phyloP scores from a whole-genome alignment of 306 rosid species.

The Prinsepia uniflora region DNA sequence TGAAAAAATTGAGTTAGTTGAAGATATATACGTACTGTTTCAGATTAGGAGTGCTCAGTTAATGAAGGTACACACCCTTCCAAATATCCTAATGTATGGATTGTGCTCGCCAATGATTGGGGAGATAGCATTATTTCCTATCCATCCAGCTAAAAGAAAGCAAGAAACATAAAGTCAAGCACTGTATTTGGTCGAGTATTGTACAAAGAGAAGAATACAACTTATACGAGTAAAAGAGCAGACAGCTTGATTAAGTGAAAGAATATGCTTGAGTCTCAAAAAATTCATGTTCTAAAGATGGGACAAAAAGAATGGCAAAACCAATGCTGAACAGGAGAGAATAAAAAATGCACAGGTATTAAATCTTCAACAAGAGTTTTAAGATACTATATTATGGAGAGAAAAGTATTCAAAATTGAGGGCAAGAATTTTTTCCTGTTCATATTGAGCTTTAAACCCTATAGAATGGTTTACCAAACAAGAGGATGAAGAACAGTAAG shows the following conservation, averaged over 20 bases:
- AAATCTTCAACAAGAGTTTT: background rate
- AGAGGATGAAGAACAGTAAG: slow-evolving; percentile 12
- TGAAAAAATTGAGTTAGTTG: slow-evolving; percentile 24
- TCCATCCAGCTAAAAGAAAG: slow-evolving; percentile 84
- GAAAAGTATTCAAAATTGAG: background rate
- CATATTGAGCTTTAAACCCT: background rate
- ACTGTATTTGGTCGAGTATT: slow-evolving; percentile 18
- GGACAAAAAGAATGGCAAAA: slow-evolving; percentile 1
- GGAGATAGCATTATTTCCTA: slow-evolving; percentile 79
- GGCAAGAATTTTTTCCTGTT: background rate
- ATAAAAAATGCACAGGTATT: background rate
- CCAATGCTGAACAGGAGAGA: background rate
- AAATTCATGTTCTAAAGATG: background rate
- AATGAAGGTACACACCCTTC: slow-evolving; percentile 68
- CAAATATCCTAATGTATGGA: slow-evolving; percentile 63
- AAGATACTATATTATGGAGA: slow-evolving; percentile 3
- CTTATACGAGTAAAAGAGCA: slow-evolving; percentile 6
- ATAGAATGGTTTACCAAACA: slow-evolving; percentile 4
- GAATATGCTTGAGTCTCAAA: slow-evolving; percentile 7
- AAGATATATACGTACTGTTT: slow-evolving; percentile 13
- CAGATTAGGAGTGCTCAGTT: slow-evolving; percentile 12
- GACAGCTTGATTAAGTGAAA: slow-evolving; percentile 7
- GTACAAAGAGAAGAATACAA: background rate
- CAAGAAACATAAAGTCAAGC: slow-evolving; percentile 35
- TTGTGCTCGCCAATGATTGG: slow-evolving; percentile 92